These are phyloP conservation scores for Lunasporangiospora selenospora DNA, from an alignment of 192 early-diverging fungal species.

Conservation along the genomic window DNA sequence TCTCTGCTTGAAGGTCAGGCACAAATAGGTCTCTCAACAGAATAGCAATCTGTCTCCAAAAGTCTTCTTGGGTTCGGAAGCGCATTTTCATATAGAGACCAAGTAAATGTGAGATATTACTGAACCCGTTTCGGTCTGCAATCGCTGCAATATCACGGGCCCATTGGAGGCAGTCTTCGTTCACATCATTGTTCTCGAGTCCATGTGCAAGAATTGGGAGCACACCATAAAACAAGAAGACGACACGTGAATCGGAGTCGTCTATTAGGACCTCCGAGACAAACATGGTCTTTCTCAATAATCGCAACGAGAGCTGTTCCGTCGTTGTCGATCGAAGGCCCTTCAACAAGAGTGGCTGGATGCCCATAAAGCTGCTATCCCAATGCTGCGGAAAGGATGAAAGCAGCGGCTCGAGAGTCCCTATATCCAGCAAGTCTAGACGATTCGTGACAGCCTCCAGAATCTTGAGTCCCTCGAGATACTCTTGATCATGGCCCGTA, in stretches of 20 bases:
- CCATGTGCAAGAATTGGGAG: slow-evolving; percentile 72
- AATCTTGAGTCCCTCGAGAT: slow-evolving; percentile 69
- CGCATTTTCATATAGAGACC: slow-evolving; percentile 66
- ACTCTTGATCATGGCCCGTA: slow-evolving; percentile 81
- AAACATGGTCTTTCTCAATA: slow-evolving; percentile 65
- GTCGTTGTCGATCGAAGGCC: slow-evolving; percentile 67
- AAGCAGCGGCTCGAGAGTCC: slow-evolving; percentile 55
- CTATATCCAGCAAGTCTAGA: slow-evolving; percentile 59
- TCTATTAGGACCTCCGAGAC: slow-evolving; percentile 73
- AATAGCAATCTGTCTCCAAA: slow-evolving; percentile 69
- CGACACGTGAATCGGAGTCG: slow-evolving; percentile 53
- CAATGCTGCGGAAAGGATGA: slow-evolving; percentile 76
- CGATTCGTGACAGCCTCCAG: slow-evolving; percentile 68
- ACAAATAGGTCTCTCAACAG: slow-evolving; percentile 70
- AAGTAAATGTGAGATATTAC: slow-evolving; percentile 61
- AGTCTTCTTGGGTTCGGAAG: slow-evolving; percentile 76
- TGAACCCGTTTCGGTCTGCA: slow-evolving; percentile 56
- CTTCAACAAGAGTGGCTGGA: slow-evolving; percentile 75
- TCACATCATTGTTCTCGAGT: slow-evolving; percentile 61
- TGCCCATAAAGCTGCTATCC: slow-evolving; percentile 74
- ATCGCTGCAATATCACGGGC: slow-evolving; percentile 57
- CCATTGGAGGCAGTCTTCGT: slow-evolving; percentile 56
- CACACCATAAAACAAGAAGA: slow-evolving; percentile 73
- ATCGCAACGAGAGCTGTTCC: slow-evolving; percentile 59
- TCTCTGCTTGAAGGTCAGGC: slow-evolving; percentile 60